phyloP scores from a whole-genome alignment of 352 stramenopile species.

The Pythium phragmiticola region DNA sequence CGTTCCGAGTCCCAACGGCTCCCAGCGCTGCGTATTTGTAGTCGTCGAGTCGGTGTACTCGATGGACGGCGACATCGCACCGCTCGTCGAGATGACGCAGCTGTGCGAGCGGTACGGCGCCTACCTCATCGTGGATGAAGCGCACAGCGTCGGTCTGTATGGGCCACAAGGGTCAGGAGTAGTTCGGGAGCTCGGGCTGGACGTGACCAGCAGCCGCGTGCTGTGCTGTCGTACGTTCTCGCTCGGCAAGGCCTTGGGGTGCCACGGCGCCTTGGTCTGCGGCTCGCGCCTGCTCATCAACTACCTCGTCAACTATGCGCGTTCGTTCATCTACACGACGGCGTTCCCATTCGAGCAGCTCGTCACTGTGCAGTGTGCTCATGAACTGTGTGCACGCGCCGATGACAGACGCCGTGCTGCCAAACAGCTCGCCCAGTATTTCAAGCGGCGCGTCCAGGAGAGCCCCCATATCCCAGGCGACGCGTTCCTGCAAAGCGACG shows the following conservation, averaged over 20 bases:
- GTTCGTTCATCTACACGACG: slow-evolving; percentile 98
- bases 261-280: slow-evolving; percentile 94
- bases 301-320: slow-evolving; percentile 97
- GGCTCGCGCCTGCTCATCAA: slow-evolving; percentile 88
- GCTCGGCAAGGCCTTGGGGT: slow-evolving; percentile 97
- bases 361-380: slow-evolving; percentile 85
- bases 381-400: slow-evolving; percentile 78
- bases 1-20: not conserved
- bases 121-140: slow-evolving; percentile 96
- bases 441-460: slow-evolving; percentile 57
- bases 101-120: slow-evolving; percentile 81
- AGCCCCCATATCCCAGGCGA: slow-evolving; percentile 39
- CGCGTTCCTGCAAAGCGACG: slow-evolving; percentile 64
- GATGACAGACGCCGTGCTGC: slow-evolving; percentile 43
- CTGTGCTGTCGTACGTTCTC: slow-evolving; percentile 92
- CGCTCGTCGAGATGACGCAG: slow-evolving; percentile 82
- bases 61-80: slow-evolving; percentile 97
- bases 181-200: slow-evolving; percentile 64
- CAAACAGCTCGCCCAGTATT: slow-evolving; percentile 70
- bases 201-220: slow-evolving; percentile 59
- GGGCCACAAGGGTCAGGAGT: slow-evolving; percentile 75
- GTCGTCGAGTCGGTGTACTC: slow-evolving; percentile 98
- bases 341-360: slow-evolving; percentile 92
- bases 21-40: slow-evolving; percentile 80
- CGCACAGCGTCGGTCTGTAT: slow-evolving; percentile 92